Conservation (phyloP, 352 stramenopile species). For the Phytopythium cucurbitacearum region DNA sequence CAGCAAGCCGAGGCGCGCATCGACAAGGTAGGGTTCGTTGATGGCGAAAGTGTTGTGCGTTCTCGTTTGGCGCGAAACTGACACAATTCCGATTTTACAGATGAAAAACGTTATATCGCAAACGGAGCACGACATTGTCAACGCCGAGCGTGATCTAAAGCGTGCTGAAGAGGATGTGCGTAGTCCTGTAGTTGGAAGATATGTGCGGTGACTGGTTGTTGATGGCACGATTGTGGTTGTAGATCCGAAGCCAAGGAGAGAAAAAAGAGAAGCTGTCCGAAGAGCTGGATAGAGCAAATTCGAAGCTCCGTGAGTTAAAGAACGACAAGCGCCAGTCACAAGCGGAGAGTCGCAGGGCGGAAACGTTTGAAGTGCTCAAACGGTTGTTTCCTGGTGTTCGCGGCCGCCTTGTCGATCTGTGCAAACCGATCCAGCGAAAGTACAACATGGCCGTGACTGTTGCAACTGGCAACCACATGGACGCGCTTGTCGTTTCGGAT, state of each 20-base stretch:
- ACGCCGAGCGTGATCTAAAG: constrained; percentile 47
- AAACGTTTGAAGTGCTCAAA: constrained; percentile 82
- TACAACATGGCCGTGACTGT: constrained; percentile 98
- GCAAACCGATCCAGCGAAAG: constrained; percentile 93
- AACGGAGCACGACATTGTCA: constrained; percentile 50
- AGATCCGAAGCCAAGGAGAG: constrained; percentile 50
- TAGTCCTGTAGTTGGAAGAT: not conserved
- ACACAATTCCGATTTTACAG: constrained; percentile 10
- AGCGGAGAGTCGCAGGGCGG: constrained; percentile 77
- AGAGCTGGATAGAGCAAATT: constrained; percentile 69
- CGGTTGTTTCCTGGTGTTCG: constrained; percentile 90
- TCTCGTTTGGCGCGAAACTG: not conserved
- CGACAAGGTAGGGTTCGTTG: constrained; percentile 29
- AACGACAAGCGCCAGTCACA: constrained; percentile 92
- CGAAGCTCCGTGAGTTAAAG: constrained; percentile 89
- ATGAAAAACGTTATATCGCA: constrained; percentile 68
- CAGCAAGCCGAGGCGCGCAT: constrained; percentile 60
- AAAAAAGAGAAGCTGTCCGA: constrained; percentile 63
- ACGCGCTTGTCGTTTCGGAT: constrained; percentile 82
- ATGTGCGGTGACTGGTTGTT: not conserved
- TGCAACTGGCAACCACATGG: constrained; percentile 97
- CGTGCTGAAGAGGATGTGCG: constrained; percentile 52
- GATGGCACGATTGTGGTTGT: constrained; percentile 1
- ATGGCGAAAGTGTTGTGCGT: not conserved
- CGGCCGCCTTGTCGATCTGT: constrained; percentile 96